Conservation (phyloP, 2,329 filamentous ascomycete genomes). For the Calonectria leucothoes region DNA sequence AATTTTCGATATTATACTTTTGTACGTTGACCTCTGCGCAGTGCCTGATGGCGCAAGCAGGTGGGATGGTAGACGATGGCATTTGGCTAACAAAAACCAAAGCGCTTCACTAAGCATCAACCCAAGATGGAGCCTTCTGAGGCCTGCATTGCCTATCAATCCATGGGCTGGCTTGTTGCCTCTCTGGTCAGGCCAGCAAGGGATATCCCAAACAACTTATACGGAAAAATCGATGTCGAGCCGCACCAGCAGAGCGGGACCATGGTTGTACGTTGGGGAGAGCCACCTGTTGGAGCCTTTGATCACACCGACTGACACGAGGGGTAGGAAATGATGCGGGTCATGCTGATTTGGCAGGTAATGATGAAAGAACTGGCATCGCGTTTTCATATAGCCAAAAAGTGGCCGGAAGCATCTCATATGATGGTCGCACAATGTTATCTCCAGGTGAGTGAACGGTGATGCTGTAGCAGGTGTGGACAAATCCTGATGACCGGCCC, state of each 20-base stretch:
- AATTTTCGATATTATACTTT: background rate
- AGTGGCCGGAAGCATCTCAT: background rate
- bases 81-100: background rate
- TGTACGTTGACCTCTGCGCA: background rate
- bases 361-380: background rate
- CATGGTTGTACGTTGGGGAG: background rate
- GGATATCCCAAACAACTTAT: background rate
- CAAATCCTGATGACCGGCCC: background rate
- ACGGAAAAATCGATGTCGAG: background rate
- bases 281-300: background rate
- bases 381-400: background rate
- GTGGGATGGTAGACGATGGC: background rate
- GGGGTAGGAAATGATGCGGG: background rate
- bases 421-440: background rate
- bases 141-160: background rate
- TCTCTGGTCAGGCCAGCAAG: background rate
- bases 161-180: background rate
- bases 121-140: background rate
- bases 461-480: no score
- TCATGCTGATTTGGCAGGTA: background rate
- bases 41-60: no score
- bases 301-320: background rate
- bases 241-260: background rate
- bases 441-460: background rate
- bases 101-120: background rate